A percentile compares a stretch with the other conserved stretches of the same genome.
Conservation (phyloP, 2,329 filamentous ascomycete genomes). For the Trichoderma sp. region DNA sequence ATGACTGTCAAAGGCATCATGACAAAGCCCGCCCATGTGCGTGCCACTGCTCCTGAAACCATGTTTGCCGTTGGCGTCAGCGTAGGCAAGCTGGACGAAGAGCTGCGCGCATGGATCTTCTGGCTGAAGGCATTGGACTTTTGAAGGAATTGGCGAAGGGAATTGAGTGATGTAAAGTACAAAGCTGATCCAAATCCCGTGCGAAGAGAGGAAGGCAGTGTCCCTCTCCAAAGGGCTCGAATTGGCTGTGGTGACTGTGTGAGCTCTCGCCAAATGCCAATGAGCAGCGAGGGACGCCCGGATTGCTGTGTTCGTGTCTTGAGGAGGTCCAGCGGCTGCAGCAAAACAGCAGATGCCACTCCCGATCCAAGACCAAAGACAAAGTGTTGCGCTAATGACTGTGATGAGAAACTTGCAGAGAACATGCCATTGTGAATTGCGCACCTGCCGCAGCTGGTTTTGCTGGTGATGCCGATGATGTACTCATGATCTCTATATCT, state of each 20-base stretch:
- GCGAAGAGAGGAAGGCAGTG: conserved; percentile 86
- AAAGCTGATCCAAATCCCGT: conserved; percentile 92
- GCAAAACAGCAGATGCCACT: conserved; percentile 80
- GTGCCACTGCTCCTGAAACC: conserved; percentile 77
- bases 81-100: conserved; percentile 75
- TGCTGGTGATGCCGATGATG: not conserved
- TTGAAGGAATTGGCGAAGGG: conserved; percentile 67
- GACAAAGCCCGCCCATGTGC: conserved; percentile 83
- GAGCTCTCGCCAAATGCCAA: conserved; percentile 33
- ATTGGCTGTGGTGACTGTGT: conserved; percentile 63
- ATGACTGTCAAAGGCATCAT: conserved; percentile 97
- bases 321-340: conserved; percentile 93
- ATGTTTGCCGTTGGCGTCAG: conserved; percentile 85
- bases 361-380: conserved; percentile 85
- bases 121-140: conserved; percentile 30
- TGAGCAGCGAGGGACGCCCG: conserved; percentile 63
- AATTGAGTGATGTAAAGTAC: conserved; percentile 89
- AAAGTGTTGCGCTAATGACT: conserved; percentile 73
- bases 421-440: not conserved
- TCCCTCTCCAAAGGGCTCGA: conserved; percentile 85
- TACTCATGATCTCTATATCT: conserved; percentile 1
- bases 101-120: conserved; percentile 27
- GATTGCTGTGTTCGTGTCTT: conserved; percentile 96
- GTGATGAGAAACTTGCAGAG: conserved; percentile 12
- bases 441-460: conserved; percentile 14